Conservation (phyloP, 306 rosid species). For the Rosa lucieae region DNA sequence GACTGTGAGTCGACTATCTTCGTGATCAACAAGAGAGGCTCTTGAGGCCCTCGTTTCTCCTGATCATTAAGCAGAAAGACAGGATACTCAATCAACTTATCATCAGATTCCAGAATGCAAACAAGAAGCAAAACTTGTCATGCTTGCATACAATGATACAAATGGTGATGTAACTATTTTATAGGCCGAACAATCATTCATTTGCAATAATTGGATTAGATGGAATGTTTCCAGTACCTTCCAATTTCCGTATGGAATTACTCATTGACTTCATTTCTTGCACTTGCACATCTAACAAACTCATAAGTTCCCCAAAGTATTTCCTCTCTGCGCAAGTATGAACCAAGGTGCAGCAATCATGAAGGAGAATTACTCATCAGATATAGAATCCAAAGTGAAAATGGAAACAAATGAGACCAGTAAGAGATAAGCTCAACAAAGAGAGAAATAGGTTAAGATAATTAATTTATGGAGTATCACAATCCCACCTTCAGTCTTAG, state of each 20-base stretch:
- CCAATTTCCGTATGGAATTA: constrained; percentile 66
- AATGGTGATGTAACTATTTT: not conserved
- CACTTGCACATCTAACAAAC: constrained; percentile 67
- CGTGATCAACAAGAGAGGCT: constrained; percentile 46
- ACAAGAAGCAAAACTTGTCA: constrained; percentile 1
- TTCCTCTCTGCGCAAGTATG: constrained; percentile 56
- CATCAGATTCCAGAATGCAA: not conserved
- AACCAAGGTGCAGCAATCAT: constrained; percentile 28
- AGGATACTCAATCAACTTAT: constrained; percentile 19
- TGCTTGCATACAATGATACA: not conserved
- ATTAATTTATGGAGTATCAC: not conserved
- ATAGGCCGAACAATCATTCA: not conserved
- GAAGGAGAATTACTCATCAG: not conserved
- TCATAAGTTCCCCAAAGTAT: constrained; percentile 53
- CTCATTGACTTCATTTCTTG: constrained; percentile 93
- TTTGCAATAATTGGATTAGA: constrained; percentile 28
- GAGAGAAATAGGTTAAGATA: constrained; percentile 12
- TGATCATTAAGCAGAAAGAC: constrained; percentile 30
- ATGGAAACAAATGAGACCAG: constrained; percentile 4
- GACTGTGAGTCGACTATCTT: constrained; percentile 48
- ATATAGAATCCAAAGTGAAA: not conserved
- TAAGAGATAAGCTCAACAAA: constrained; percentile 6
- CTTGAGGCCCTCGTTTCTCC: constrained; percentile 41
- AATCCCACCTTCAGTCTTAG: constrained; percentile 73
- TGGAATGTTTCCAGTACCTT: constrained; percentile 54